Evolutionary conservation across 2,329 filamentous ascomycete genomes (phyloP), one percentile per base, ranked within the genome.

Genomic region (Elsinoe ampelina): DNA sequence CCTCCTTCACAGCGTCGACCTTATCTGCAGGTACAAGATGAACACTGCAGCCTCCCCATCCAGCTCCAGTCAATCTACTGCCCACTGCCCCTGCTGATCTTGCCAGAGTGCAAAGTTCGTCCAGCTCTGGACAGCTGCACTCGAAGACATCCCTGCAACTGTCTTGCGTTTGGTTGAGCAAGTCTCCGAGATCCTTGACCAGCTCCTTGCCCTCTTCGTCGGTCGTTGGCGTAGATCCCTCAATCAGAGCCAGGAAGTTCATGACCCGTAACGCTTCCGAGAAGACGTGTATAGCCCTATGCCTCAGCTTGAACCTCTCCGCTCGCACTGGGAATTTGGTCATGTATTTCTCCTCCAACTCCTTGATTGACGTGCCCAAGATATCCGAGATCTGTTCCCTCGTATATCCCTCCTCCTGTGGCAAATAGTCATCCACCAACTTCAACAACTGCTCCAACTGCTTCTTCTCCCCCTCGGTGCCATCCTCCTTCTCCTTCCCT

Each of bases 21-120:
- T 86, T 92, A 65, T 89, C 81, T 58, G 83, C 87, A 0, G 92
- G 87, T 54, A 97, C 86, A 58, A 98, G 79, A 73, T 98, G 93
- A 58, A 98, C 92, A 59, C 83, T 93, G 74, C 93, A 97, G 2
- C 93, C 93, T 60, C 93, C 93, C 93, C 93, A 98, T 2, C 93
- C 93, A 0, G 93, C 93, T 38, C 93, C 93, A 0, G 92, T 97
- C 63, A 96, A 74, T 22, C 92, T 78, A 63, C 87, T 90, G 26
- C 92, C 93, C 68, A 89, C 90, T 15, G 87, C 83, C 1, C 93
- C 93, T 0, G 87, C 87, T 13, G 76, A 77, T 26, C 84, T 79
- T 0, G 91, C 91, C 62, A 97, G 85, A 38, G 77, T 71, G 71
- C 92, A 97, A 36, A 98, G 80, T 60, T 88, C 79, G 69, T 98